Evolutionary conservation across 768 basidiomycete genomes (phyloP).

Genomic region (Podaxis sp.): DNA sequence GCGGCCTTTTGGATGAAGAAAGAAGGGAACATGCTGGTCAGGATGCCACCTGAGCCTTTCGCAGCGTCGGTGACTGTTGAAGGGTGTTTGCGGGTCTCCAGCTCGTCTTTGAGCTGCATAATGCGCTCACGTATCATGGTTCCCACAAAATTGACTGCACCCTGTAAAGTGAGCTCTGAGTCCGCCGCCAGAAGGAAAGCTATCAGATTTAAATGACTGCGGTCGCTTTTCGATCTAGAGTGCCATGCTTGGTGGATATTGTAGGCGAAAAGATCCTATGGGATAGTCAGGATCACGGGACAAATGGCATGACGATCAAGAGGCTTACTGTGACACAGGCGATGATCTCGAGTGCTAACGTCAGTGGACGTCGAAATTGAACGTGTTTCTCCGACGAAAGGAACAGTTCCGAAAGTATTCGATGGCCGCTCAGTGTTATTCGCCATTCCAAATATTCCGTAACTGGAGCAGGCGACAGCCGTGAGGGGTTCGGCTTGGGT

Average conservation of each 20-base stretch:
- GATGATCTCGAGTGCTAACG: neutral
- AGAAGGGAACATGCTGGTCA: neutral
- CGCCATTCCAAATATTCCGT: conserved; percentile 10
- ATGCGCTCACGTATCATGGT: conserved; percentile 3
- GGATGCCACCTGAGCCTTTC: neutral
- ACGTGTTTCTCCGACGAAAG: neutral
- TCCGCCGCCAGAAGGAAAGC: conserved; percentile 3
- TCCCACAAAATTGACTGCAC: neutral
- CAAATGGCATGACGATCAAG: neutral
- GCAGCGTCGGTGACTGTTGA: neutral
- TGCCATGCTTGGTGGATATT: conserved; percentile 16
- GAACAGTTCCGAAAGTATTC: neutral
- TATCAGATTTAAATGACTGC: conserved; percentile 7
- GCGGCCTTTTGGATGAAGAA: neutral
- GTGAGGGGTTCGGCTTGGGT: neutral
- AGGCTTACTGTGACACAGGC: conserved; percentile 3
- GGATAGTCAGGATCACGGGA: neutral
- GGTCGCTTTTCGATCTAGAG: neutral
- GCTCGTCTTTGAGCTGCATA: neutral
- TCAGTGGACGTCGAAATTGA: neutral
- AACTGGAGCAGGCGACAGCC: neutral
- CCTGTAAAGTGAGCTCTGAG: conserved; percentile 7
- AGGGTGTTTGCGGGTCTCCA: neutral
- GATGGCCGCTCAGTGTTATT: neutral
- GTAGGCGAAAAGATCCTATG: conserved; percentile 11